phyloP scores from a whole-genome alignment of 2,329 filamentous ascomycete genomes.

The Aureobasidium sp. region DNA sequence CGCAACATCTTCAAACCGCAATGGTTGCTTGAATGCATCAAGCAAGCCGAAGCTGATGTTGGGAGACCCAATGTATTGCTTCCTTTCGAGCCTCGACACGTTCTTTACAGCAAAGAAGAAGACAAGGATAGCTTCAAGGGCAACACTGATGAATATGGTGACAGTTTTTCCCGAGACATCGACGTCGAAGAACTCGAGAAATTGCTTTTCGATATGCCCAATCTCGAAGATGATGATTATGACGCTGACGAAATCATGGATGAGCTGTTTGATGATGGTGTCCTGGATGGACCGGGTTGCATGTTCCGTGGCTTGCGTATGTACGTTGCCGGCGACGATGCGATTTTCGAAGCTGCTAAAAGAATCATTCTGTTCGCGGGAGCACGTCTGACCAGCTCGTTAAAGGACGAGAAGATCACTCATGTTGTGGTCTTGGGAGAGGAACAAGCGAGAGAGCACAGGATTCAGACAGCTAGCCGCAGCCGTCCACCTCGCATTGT shows the following conservation, averaged over 20 bases:
- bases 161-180: constrained; percentile 73
- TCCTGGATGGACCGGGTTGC: constrained; percentile 46
- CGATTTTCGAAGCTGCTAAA: constrained; percentile 23
- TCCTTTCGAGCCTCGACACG: constrained; percentile 60
- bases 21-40: constrained; percentile 80
- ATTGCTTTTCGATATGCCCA: constrained; percentile 45
- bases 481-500: constrained; percentile 60
- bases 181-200: constrained; percentile 54
- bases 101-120: constrained; percentile 61
- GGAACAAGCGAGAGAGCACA: constrained; percentile 43
- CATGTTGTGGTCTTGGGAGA: constrained; percentile 58
- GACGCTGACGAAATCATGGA: constrained; percentile 38
- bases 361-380: constrained; percentile 63
- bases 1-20: constrained; percentile 68
- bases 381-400: constrained; percentile 48
- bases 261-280: constrained; percentile 50
- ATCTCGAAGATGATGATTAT: constrained; percentile 41
- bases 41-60: constrained; percentile 49
- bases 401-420: constrained; percentile 54
- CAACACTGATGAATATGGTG: constrained; percentile 69
- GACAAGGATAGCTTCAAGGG: constrained; percentile 48
- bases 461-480: constrained; percentile 15
- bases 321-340: constrained; percentile 36
- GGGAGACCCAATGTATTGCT: constrained; percentile 53
- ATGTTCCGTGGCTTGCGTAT: constrained; percentile 45